phyloP scores from a whole-genome alignment of 179 eudicot species.

The Gypsophila paniculata region DNA sequence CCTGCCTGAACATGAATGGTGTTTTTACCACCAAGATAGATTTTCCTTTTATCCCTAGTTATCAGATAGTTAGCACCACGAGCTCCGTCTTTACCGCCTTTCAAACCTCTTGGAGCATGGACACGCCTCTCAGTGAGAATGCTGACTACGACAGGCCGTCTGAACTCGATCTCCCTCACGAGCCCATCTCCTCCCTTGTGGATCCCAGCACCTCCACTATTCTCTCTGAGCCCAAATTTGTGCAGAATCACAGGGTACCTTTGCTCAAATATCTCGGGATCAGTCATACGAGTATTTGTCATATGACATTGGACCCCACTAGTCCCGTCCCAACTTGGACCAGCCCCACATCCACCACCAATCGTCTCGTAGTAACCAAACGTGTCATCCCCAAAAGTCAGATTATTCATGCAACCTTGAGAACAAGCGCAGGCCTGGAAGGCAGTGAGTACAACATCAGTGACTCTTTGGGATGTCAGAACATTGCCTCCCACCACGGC shows the following conservation, averaged over 20 bases:
- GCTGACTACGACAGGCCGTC: slow-evolving; percentile 73
- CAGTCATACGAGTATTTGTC: slow-evolving; percentile 96
- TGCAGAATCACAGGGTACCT: slow-evolving; percentile 87
- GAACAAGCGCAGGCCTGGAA: slow-evolving; percentile 97
- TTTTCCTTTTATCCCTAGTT: slow-evolving; percentile 54
- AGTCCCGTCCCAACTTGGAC: slow-evolving; percentile 93
- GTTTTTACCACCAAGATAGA: slow-evolving; percentile 87
- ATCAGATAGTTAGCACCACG: slow-evolving; percentile 77
- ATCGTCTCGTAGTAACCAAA: slow-evolving; percentile 96
- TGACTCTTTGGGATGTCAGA: slow-evolving; percentile 88
- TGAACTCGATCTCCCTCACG: slow-evolving; percentile 83
- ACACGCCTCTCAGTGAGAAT: slow-evolving; percentile 91
- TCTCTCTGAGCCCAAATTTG: slow-evolving; percentile 69
- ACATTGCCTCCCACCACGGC: slow-evolving; percentile 99
- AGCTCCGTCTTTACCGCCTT: slow-evolving; percentile 74
- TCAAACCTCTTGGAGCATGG: slow-evolving; percentile 88
- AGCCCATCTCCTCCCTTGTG: slow-evolving; percentile 95
- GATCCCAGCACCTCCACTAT: slow-evolving; percentile 79
- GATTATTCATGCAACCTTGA: slow-evolving; percentile 97
- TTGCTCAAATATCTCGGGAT: slow-evolving; percentile 98
- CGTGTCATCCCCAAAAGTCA: slow-evolving; percentile 83
- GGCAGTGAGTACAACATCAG: slow-evolving; percentile 88
- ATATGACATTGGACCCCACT: slow-evolving; percentile 97
- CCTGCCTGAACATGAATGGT: slow-evolving; percentile 78
- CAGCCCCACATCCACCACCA: slow-evolving; percentile 96